Evolutionary conservation across 768 basidiomycete genomes (phyloP).

Genomic region (Mycena floridula): DNA sequence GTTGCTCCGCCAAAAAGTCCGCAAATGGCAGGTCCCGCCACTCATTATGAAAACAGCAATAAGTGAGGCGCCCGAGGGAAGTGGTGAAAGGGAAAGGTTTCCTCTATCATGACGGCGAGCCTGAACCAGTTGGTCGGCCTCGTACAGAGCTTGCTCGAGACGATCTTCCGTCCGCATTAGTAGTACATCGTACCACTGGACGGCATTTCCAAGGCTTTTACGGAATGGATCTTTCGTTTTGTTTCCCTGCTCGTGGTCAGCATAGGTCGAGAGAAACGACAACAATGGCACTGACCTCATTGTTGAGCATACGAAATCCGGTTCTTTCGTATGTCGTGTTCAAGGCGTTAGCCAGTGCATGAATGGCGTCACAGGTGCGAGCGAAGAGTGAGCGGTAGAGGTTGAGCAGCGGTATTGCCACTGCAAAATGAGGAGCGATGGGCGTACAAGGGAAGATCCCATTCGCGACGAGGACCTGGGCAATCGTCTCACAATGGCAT

Average conservation of each 20-base stretch:
- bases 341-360: background rate
- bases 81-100: too few relatives aligned
- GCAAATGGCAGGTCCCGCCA: too few relatives aligned
- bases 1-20: too few relatives aligned
- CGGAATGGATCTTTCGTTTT: background rate
- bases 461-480: background rate
- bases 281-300: background rate
- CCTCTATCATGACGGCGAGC: too few relatives aligned
- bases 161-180: background rate
- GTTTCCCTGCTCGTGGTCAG: background rate
- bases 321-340: background rate
- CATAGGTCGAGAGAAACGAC: background rate
- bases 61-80: too few relatives aligned
- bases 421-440: background rate
- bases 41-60: too few relatives aligned
- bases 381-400: background rate
- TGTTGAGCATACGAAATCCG: background rate
- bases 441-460: background rate
- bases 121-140: background rate
- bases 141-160: background rate
- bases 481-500: background rate
- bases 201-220: background rate
- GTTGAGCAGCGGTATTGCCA: background rate
- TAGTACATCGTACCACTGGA: background rate
- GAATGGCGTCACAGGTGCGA: background rate